Conservation (phyloP, 2,329 filamentous ascomycete genomes). For the Colletotrichum sp. region DNA sequence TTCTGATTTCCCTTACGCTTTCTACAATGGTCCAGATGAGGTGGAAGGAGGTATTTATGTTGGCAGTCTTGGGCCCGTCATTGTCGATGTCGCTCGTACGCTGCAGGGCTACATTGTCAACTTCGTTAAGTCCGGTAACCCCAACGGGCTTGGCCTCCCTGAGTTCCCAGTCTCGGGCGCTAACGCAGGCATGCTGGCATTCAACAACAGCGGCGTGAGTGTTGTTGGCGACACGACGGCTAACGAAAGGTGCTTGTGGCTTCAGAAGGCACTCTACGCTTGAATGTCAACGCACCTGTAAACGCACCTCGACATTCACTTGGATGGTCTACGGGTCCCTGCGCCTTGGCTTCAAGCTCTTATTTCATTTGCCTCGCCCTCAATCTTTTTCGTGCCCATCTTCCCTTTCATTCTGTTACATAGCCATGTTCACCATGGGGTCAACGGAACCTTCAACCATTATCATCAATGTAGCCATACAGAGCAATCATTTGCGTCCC, state of each 20-base stretch:
- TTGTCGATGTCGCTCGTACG: slow-evolving; percentile 27
- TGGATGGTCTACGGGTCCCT: not conserved
- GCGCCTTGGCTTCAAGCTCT: not conserved
- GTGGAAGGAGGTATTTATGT: not conserved
- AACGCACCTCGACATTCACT: not conserved
- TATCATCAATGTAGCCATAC: not conserved
- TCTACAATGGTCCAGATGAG: slow-evolving; percentile 40
- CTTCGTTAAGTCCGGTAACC: slow-evolving; percentile 33
- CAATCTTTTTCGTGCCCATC: fast-evolving
- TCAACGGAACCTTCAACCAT: not conserved
- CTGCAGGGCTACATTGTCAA: slow-evolving; percentile 37
- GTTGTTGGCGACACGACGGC: slow-evolving; percentile 11
- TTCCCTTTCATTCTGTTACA: not conserved
- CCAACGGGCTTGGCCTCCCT: slow-evolving; percentile 22
- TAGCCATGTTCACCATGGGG: not conserved
- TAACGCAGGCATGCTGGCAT: not conserved
- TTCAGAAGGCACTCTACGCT: slow-evolving; percentile 19
- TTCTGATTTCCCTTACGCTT: slow-evolving; percentile 55
- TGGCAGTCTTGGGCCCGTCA: slow-evolving; percentile 21
- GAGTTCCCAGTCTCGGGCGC: slow-evolving; percentile 19
- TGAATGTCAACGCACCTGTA: not conserved
- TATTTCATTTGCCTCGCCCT: not conserved
- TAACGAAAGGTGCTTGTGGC: slow-evolving; percentile 32
- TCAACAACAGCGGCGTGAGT: not conserved
- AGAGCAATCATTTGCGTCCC: not conserved